Evolutionary conservation across 805 yeast genomes (phyloP).

Genomic region (Debaryomyces prosopidis): DNA sequence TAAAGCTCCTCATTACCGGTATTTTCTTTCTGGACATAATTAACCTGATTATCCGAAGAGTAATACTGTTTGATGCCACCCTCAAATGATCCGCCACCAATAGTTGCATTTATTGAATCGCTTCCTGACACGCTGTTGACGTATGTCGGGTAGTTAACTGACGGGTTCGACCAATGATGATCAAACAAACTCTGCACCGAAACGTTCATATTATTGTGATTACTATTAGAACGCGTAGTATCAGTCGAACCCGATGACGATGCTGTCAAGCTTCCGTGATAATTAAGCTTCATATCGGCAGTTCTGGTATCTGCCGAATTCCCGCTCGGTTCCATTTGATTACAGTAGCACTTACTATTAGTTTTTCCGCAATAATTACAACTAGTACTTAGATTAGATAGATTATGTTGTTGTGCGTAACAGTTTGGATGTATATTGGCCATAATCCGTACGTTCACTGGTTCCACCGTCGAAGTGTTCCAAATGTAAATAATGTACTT

Average conservation of each 20-base stretch:
- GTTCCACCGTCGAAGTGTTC: too few relatives aligned
- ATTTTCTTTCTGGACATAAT: neutral
- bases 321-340: neutral
- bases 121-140: neutral
- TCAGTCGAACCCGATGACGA: neutral
- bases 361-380: neutral
- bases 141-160: neutral
- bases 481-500: too few relatives aligned
- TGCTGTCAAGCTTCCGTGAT: neutral
- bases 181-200: neutral
- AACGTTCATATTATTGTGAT: neutral
- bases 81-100: neutral
- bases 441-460: neutral
- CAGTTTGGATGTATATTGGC: neutral
- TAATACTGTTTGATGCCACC: neutral
- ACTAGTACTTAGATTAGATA: neutral
- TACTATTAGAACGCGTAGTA: neutral
- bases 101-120: neutral
- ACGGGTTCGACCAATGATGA: neutral
- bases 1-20: neutral
- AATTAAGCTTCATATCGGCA: neutral
- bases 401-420: neutral
- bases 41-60: neutral
- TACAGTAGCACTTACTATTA: neutral
- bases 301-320: neutral